Evolutionary conservation across 495 filamentous ascomycete genomes (phyloP), one percentile per base, ranked within the genome.

Genomic region (Parathielavia appendiculata): DNA sequence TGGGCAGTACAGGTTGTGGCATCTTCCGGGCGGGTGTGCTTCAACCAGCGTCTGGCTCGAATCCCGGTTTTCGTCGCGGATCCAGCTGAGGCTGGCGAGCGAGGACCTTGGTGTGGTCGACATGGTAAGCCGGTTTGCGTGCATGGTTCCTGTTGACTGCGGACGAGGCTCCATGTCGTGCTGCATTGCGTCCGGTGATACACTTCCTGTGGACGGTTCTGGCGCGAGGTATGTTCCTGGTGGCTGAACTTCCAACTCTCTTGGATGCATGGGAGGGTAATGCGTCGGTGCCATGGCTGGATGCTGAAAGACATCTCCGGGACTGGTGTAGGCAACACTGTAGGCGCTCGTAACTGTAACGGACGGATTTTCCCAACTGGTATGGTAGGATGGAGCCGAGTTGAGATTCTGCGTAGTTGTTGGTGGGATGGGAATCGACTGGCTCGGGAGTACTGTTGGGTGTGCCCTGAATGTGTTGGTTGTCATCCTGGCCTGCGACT

Each of bases 1-100:
- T 23, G 63, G 65, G 16, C 67, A 69, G 41, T 62, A 65, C 44
- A 67, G 39, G 40, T 62, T 60, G 22, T 39, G 35, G 46, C 67
- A 69, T 6, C 60, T 56, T 1, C 65, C 65, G 0, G 65, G 56
- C 6, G 63, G 62, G 22, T 69, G 67, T 1, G 60, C 60, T 41
- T 69, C 67, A n/a, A 69, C 67, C 1, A 69, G 60, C 5, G 67
- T 69, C 51, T 69, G 67, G 38, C 62, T 63, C 34, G 65, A 67
- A 32, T 69, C 67, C 7, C 67, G 62, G 49, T 67, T 69, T 9
- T 66, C 67, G 58, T 69, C 67, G 13, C 67, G 55, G 26, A 63
- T 63, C 60, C 63, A 69, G 5, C 26, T 41, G 6, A 59, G 55
- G 16, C 57, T 59, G 22, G 55, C 57, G 16, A 66, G 45, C 16